Percentiles rank a stretch among this genome's conserved stretches.
These are phyloP conservation scores for Themeda triandra DNA, from an alignment of 176 grass and related monocot species.

Conservation along the genomic window DNA sequence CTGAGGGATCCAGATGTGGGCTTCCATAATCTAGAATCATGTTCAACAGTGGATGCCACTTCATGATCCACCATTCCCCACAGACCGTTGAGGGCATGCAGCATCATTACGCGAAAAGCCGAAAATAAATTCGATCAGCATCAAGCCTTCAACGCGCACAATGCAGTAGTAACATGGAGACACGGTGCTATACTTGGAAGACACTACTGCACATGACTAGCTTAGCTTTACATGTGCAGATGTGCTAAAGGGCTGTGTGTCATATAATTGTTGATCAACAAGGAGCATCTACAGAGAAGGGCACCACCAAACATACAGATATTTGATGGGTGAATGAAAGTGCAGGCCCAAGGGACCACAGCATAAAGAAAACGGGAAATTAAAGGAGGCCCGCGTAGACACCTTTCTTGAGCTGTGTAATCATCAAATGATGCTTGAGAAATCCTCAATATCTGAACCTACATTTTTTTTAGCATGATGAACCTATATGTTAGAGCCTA, in stretches of 20 bases:
- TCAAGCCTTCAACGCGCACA: not conserved
- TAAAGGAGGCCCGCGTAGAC: not conserved
- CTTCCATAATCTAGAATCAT: not conserved
- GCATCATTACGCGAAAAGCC: not conserved
- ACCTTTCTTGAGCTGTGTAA: conserved; percentile 18
- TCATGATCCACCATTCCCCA: not conserved
- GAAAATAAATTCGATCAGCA: not conserved
- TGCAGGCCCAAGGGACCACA: conserved; percentile 16
- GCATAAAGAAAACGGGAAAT: not conserved
- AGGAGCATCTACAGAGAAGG: not conserved
- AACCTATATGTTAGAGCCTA: not conserved
- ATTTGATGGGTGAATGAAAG: conserved; percentile 12
- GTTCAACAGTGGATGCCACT: not conserved
- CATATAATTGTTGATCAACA: not conserved
- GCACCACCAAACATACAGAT: not conserved
- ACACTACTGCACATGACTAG: not conserved
- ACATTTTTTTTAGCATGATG: too few relatives aligned
- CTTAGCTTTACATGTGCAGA: not conserved
- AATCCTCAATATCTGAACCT: not conserved
- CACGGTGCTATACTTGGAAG: not conserved
- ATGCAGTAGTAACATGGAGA: not conserved
- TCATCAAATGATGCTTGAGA: conserved; percentile 4
- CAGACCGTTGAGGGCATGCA: not conserved
- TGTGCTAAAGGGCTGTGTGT: not conserved
- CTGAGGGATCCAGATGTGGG: not conserved